Percentiles rank a stretch among this genome's conserved stretches.
Evolutionary conservation across 192 early-diverging fungal genomes (phyloP).

Genomic region (Entophlyctis luteolus): DNA sequence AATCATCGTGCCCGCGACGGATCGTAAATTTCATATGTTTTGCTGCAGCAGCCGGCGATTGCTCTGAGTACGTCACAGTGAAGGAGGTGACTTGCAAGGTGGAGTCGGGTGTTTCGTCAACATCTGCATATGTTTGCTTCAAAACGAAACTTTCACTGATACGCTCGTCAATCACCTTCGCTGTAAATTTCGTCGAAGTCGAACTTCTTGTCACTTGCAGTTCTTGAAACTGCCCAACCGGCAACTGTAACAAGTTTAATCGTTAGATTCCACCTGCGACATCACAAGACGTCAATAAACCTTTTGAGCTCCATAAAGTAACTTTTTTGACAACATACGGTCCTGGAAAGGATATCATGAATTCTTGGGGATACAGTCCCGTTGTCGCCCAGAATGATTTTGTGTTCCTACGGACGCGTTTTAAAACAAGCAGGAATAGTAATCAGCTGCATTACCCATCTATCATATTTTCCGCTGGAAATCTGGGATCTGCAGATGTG

Average conservation of each 20-base stretch:
- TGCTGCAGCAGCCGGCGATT: not conserved
- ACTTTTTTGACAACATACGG: slow-evolving; percentile 21
- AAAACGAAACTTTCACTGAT: not conserved
- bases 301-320: slow-evolving; percentile 29
- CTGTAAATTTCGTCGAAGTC: slow-evolving; percentile 24
- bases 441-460: slow-evolving; percentile 6
- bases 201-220: not conserved
- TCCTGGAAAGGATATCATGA: slow-evolving; percentile 1
- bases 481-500: slow-evolving; percentile 15
- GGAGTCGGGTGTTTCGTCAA: slow-evolving; percentile 17
- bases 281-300: not conserved
- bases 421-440: not conserved
- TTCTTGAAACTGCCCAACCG: slow-evolving; percentile 17
- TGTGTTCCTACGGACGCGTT: not conserved
- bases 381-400: slow-evolving; percentile 18
- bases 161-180: not conserved
- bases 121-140: slow-evolving; percentile 6
- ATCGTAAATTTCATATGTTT: slow-evolving; percentile 17
- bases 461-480: slow-evolving; percentile 14
- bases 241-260: slow-evolving; percentile 11
- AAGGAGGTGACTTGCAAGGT: slow-evolving; percentile 23
- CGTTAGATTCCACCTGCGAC: not conserved
- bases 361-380: slow-evolving; percentile 19
- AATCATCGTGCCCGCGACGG: slow-evolving; percentile 12
- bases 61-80: not conserved